Percentiles rank a stretch among this genome's conserved stretches.
phyloP scores from a whole-genome alignment of 768 basidiomycete species.

The Daedaleopsis nitida region DNA sequence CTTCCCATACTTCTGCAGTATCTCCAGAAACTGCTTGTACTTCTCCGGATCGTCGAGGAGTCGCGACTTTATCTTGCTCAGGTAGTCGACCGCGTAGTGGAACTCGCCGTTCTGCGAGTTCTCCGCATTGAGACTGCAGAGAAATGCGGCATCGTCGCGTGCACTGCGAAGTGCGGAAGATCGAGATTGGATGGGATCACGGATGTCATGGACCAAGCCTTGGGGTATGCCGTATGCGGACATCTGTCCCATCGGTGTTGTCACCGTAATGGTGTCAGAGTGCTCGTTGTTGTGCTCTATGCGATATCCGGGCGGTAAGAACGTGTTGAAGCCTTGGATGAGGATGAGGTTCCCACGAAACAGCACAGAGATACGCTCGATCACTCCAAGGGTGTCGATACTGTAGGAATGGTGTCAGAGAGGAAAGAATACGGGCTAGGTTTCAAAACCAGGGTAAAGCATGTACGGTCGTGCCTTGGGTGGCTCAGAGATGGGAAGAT shows the following conservation, averaged over 20 bases:
- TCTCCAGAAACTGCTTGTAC: slow-evolving; percentile 88
- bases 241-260: slow-evolving; percentile 73
- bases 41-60: slow-evolving; percentile 87
- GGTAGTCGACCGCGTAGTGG: slow-evolving; percentile 93
- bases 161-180: slow-evolving; percentile 39
- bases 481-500: neutral
- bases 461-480: neutral
- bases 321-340: slow-evolving; percentile 98
- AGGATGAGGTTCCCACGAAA: slow-evolving; percentile 89
- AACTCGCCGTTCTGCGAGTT: slow-evolving; percentile 58
- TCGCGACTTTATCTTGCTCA: slow-evolving; percentile 97
- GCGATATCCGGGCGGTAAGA: slow-evolving; percentile 91
- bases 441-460: no score
- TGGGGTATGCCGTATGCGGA: slow-evolving; percentile 42
- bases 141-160: slow-evolving; percentile 48
- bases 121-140: slow-evolving; percentile 50
- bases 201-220: slow-evolving; percentile 43
- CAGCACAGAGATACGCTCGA: slow-evolving; percentile 89
- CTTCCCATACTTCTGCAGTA: slow-evolving; percentile 85
- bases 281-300: slow-evolving; percentile 84
- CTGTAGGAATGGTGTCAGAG: slow-evolving; percentile 41
- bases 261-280: slow-evolving; percentile 76
- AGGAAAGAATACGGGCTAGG: no score
- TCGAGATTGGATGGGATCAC: slow-evolving; percentile 39
- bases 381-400: slow-evolving; percentile 97